These are phyloP conservation scores for Exophiala bonariae DNA, from an alignment of 2,329 filamentous ascomycete genomes.

Conservation along the genomic window DNA sequence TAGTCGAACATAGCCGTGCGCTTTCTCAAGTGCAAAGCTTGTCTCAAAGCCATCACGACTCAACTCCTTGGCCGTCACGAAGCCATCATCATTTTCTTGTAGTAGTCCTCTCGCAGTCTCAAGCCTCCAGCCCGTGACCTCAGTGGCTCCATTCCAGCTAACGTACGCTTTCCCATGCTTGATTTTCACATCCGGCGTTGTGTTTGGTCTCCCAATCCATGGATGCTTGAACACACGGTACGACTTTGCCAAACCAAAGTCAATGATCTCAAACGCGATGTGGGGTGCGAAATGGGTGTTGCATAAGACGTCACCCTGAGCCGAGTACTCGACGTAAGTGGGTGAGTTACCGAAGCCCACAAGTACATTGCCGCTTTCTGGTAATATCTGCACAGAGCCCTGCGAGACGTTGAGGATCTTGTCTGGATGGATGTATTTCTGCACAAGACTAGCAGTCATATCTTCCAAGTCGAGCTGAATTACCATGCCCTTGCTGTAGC, in stretches of 20 bases:
- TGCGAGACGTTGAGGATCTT: constrained; percentile 40
- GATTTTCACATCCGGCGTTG: constrained; percentile 31
- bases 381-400: constrained; percentile 44
- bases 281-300: constrained; percentile 50
- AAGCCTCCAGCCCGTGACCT: constrained; percentile 30
- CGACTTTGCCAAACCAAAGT: constrained; percentile 25
- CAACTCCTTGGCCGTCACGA: constrained; percentile 15
- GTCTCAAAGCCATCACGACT: constrained; percentile 21
- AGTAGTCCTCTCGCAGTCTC: constrained; percentile 8
- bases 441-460: constrained; percentile 46
- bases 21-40: constrained; percentile 12
- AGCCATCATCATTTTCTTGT: constrained; percentile 11
- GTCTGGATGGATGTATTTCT: constrained; percentile 41
- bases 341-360: constrained; percentile 53
- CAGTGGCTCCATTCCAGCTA: constrained; percentile 50
- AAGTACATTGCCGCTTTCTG: constrained; percentile 43
- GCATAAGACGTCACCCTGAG: constrained; percentile 48
- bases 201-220: constrained; percentile 52
- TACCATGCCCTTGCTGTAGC: constrained; percentile 45
- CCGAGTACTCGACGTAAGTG: constrained; percentile 49
- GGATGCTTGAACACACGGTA: constrained; percentile 56
- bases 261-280: constrained; percentile 37
- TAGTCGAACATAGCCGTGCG: constrained; percentile 11
- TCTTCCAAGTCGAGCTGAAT: constrained; percentile 40
- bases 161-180: constrained; percentile 36